Conservation (phyloP, 306 rosid genomes). For the Alnus rubra region DNA sequence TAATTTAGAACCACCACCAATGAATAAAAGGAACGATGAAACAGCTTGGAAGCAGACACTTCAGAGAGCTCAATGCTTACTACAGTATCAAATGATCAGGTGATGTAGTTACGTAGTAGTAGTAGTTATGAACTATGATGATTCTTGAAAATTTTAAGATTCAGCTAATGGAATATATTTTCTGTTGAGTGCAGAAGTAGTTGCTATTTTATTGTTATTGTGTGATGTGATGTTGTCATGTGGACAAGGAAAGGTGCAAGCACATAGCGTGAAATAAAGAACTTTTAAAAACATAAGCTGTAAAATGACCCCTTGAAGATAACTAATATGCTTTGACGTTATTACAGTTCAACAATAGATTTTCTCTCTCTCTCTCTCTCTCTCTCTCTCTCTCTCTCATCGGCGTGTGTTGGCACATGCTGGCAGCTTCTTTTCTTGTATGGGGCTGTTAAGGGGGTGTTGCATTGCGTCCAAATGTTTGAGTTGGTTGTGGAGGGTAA, state of each 20-base stretch:
- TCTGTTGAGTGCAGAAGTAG: not conserved
- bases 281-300: not conserved
- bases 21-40: conserved; percentile 71
- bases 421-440: no score
- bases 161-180: not conserved
- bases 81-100: conserved; percentile 75
- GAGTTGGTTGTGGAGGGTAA: no score
- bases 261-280: not conserved
- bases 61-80: conserved; percentile 70
- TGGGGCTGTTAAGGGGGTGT: no score
- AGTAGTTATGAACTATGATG: not conserved
- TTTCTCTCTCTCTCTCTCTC: no score
- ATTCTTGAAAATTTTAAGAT: not conserved
- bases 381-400: no score
- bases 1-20: conserved; percentile 59
- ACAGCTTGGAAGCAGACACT: conserved; percentile 83
- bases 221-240: not conserved
- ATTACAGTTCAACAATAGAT: no score
- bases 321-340: not conserved
- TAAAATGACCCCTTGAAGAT: not conserved
- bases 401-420: no score
- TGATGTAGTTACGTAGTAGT: conserved; percentile 1
- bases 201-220: not conserved
- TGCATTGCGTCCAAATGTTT: no score
- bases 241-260: not conserved